Base-by-base conservation (phyloP, 1,284 basidiomycete species). In the Meripilus lineatus region DNA sequence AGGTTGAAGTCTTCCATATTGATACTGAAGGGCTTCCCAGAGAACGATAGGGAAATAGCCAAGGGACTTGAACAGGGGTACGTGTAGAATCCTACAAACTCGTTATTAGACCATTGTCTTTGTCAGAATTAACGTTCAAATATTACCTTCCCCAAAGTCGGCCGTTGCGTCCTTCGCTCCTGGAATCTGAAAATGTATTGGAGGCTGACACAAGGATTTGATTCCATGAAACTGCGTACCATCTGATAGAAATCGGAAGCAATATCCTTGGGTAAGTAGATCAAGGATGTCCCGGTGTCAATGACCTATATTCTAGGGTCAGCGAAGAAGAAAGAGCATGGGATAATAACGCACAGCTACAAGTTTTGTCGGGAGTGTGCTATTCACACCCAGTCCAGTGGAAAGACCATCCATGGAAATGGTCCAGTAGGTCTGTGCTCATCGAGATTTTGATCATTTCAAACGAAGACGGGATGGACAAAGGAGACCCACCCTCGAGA, bases 1-100 rank as follows among this genome's bases (percentile, higher is more conserved):
- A 88, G 65, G 61, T 85, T 89, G 67, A 91, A 83, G 64, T 89
- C 85, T 10, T 55, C 55, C 3, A 66, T 56, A 49, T 72, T 69
- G 48, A 91, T 68, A 15, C 59, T 21, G 59, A 82, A 84, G 15
- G 58, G 46, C 26, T 68, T 58, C 2, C 74, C 70, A 37, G 70
- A 74, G 55, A 92, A 81, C 1, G 66, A 66, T 33, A 92, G 63
- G 7, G 68, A 62, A 24, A 77, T 55, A 1, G 53, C 47, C 25
- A 68, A 52, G 1, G 49, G 41, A 1, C 61, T 46, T 23, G 60
- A 42, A 57, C 81, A 84, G 0, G 76, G 77, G 51, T 65, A 78
- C 1, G 68, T 65, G 56, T 71, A 80, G 54, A 72, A 75, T 2
- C 70, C 75, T 72, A 44, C 3, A 20, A 26, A 17, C 7, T 10